Percentiles rank a stretch among this genome's conserved stretches.
These are phyloP conservation scores for Chlorella sp. DNA, from an alignment of 139 green algal genomes.

Conservation along the genomic window DNA sequence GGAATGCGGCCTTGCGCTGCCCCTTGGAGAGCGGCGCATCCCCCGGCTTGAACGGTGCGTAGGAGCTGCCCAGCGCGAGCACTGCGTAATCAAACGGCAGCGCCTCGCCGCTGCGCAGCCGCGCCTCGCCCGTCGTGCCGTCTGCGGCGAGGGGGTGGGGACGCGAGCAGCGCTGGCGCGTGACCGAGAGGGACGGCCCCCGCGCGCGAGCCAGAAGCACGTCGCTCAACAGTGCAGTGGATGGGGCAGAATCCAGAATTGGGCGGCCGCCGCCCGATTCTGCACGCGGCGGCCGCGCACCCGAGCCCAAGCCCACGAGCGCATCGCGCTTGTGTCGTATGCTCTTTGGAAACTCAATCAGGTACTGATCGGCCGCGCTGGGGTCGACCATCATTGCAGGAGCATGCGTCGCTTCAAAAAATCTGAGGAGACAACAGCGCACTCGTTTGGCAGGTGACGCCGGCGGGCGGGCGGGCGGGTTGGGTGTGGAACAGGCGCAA, in stretches of 20 bases:
- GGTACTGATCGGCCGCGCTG: not conserved
- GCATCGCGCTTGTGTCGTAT: not conserved
- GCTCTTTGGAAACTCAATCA: not conserved
- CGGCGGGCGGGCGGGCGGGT: not conserved
- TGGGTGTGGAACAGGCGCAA: not conserved
- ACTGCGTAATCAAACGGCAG: slow-evolving; percentile 5
- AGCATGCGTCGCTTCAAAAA: not conserved
- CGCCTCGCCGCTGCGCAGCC: slow-evolving; percentile 6
- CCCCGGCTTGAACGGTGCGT: no score
- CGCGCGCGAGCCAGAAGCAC: no score
- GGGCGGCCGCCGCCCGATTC: no score
- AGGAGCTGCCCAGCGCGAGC: not conserved
- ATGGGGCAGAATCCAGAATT: no score
- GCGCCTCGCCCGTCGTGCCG: not conserved
- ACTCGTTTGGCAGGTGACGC: not conserved
- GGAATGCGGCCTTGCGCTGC: not conserved
- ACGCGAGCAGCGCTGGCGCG: no score
- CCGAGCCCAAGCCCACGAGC: not conserved
- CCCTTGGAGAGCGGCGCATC: no score
- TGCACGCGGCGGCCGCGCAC: no score
- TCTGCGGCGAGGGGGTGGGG: no score
- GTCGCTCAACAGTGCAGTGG: no score
- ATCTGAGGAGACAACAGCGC: not conserved
- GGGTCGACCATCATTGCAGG: not conserved
- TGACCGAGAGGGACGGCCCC: no score